These are phyloP conservation scores for Conoideocrella luteorostrata DNA, from an alignment of 2,329 filamentous ascomycete genomes.

Conservation along the genomic window DNA sequence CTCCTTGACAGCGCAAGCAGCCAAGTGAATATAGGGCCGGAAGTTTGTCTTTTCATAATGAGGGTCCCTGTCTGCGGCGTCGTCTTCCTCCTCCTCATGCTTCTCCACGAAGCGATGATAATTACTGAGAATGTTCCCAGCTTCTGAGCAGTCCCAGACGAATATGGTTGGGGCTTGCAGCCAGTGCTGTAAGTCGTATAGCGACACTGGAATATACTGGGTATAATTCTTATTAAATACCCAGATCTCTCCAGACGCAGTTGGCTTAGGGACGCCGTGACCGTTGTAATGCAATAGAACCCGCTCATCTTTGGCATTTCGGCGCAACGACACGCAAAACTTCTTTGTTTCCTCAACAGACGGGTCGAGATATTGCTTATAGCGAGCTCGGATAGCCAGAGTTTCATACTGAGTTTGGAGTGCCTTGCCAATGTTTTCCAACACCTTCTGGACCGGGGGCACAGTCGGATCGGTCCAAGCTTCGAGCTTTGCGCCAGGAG, in stretches of 20 bases:
- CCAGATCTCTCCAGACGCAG: slow-evolving; percentile 94
- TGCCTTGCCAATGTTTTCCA: slow-evolving; percentile 92
- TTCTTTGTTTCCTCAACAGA: slow-evolving; percentile 97
- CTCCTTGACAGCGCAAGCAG: slow-evolving; percentile 84
- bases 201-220: slow-evolving; percentile 93
- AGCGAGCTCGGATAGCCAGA: slow-evolving; percentile 87
- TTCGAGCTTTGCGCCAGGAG: slow-evolving; percentile 85
- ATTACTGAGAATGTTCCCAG: slow-evolving; percentile 90
- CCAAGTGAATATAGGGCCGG: slow-evolving; percentile 75
- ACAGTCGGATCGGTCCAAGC: slow-evolving; percentile 93
- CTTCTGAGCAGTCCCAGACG: slow-evolving; percentile 96
- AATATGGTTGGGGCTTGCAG: slow-evolving; percentile 91
- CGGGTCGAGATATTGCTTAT: slow-evolving; percentile 94
- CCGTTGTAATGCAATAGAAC: slow-evolving; percentile 99
- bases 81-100: slow-evolving; percentile 82
- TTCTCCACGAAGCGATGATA: slow-evolving; percentile 94
- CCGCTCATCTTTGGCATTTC: slow-evolving; percentile 91
- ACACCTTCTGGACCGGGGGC: slow-evolving; percentile 72
- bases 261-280: slow-evolving; percentile 93
- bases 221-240: slow-evolving; percentile 99
- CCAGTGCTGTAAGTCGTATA: slow-evolving; percentile 95
- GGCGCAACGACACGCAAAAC: slow-evolving; percentile 81
- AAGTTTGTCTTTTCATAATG: slow-evolving; percentile 73
- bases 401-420: slow-evolving; percentile 97
- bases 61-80: slow-evolving; percentile 68